Evolutionary conservation across 331 rosid genomes (phyloP), one percentile per base, ranked within the genome.

Genomic region (Acacia concinna): DNA sequence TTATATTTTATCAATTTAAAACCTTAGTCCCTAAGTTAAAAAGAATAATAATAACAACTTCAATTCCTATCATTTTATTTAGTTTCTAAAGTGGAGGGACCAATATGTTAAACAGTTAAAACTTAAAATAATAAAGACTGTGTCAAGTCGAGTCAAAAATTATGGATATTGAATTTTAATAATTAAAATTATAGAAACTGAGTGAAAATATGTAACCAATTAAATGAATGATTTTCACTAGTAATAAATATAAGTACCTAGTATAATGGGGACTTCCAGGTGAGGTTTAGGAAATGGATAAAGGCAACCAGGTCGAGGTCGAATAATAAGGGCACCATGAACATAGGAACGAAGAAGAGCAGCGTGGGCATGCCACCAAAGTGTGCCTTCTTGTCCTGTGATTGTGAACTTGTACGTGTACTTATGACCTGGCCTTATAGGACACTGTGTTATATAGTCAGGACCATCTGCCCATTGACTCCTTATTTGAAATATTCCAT

Each of bases 281-380:
- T 80, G 5, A 7, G 85, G 80, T 37, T 38, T 56, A 23, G 35
- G 65, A 41, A 85, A 80, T 43, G 88, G 70, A 56, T 82, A 84
- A 3, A 6, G 18, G 5, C 1, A 2, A 12, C 77, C 76, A 1
- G 0, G 1, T 5, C 44, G 77, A 3, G 88, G 91, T 2, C 32
- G 46, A 6, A 87, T 76, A 8, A 85, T 15, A 10, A 85, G 76
- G 13, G 87, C 85, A 15, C 91, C 87, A 76, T 82, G 46, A 2
- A 82, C 78, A 0, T 83, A 82, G 43, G 88, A 81, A 32, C 90
- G 77, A 1, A 81, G 79, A 79, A 78, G 60, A 3, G 79, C 66
- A 15, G 71, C 23, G 60, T 87, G 90, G 8, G 88, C 88, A 68
- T 87, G 90, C 88, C 90, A 87, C 86, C 86, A 87, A 1, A 84